Evolutionary conservation across 208 protist species (phyloP).

Genomic region (Trypanosoma boissoni): DNA sequence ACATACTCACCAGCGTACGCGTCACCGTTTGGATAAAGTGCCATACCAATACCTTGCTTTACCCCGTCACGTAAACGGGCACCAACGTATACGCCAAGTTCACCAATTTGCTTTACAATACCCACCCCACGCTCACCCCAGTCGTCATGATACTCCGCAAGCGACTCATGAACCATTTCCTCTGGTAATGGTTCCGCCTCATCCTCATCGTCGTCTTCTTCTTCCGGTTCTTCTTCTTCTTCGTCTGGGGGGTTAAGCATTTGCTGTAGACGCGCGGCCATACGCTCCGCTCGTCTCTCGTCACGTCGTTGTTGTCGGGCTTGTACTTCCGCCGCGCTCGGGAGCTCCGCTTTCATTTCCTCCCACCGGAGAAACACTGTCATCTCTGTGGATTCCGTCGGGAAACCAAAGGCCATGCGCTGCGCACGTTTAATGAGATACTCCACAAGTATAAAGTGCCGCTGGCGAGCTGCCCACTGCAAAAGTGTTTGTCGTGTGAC

Average conservation of each 20-base stretch:
- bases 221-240: slow-evolving; percentile 50
- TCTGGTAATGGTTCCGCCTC: slow-evolving; percentile 74
- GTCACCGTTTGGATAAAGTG: slow-evolving; percentile 83
- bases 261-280: slow-evolving; percentile 32
- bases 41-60: slow-evolving; percentile 87
- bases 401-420: slow-evolving; percentile 80
- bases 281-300: slow-evolving; percentile 48
- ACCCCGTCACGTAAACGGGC: slow-evolving; percentile 63
- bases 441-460: slow-evolving; percentile 81
- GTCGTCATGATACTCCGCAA: slow-evolving; percentile 85
- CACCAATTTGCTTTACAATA: slow-evolving; percentile 84
- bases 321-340: slow-evolving; percentile 63
- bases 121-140: slow-evolving; percentile 67
- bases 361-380: slow-evolving; percentile 78
- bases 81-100: slow-evolving; percentile 87
- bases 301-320: slow-evolving; percentile 72
- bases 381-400: slow-evolving; percentile 60
- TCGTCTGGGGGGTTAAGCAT: slow-evolving; percentile 7
- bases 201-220: slow-evolving; percentile 78
- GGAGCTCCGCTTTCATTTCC: slow-evolving; percentile 83
- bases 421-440: slow-evolving; percentile 82
- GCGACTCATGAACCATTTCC: slow-evolving; percentile 78
- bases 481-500: slow-evolving; percentile 84
- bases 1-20: slow-evolving; percentile 83
- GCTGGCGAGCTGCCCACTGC: slow-evolving; percentile 84